A percentile compares a stretch with the other conserved stretches of the same genome.
Evolutionary conservation across 306 rosid genomes (phyloP).

Genomic region (Psophocarpus tetragonolobus): DNA sequence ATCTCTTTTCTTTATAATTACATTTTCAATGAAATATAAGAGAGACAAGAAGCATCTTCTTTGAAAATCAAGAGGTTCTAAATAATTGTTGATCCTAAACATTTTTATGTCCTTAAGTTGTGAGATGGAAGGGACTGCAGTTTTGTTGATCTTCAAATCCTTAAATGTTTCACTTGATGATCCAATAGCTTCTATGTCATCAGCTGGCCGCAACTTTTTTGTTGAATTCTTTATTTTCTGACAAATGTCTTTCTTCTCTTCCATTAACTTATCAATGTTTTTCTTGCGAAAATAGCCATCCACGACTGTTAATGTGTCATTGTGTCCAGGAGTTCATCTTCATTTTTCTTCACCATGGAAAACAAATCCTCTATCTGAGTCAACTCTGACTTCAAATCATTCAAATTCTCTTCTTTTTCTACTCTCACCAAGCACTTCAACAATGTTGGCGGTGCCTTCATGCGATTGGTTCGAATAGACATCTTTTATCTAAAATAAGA

Average conservation of each 20-base stretch:
- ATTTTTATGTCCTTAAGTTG: neutral
- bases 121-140: neutral
- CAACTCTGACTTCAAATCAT: neutral
- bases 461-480: neutral
- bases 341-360: neutral
- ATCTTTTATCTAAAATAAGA: neutral
- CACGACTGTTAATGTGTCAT: neutral
- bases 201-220: neutral
- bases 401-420: neutral
- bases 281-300: neutral
- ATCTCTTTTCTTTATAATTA: slow-evolving; percentile 26
- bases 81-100: neutral
- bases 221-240: neutral
- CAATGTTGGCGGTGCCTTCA: neutral
- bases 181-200: neutral
- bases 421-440: neutral
- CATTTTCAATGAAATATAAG: slow-evolving; percentile 41
- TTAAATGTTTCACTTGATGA: neutral
- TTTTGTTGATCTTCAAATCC: neutral
- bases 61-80: neutral
- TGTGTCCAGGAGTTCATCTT: neutral
- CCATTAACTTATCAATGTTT: neutral
- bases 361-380: neutral
- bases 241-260: neutral
- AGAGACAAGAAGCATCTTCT: slow-evolving; percentile 36